Evolutionary conservation across 2,329 filamentous ascomycete species (phyloP).

Genomic region (Sclerotinia subarctica): DNA sequence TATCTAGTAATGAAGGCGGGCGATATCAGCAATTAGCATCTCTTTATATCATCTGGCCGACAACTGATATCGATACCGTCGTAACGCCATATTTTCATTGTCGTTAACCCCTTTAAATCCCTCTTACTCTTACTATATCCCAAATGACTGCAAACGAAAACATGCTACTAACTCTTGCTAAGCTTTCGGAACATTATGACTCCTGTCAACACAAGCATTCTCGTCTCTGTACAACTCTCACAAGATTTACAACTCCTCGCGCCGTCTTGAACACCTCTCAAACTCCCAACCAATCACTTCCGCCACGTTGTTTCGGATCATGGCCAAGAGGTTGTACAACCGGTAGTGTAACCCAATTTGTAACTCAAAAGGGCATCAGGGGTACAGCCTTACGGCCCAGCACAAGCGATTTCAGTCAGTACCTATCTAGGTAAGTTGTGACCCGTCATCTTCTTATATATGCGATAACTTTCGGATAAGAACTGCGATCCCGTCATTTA

Average conservation of each 20-base stretch:
- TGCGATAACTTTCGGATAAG: background rate
- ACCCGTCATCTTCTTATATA: too few species aligned
- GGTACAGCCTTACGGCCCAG: constrained; percentile 4
- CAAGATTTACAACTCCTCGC: background rate
- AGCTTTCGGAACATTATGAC: background rate
- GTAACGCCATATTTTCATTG: background rate
- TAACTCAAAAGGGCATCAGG: background rate
- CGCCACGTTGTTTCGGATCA: constrained; percentile 9
- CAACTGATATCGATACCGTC: background rate
- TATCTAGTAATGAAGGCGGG: background rate
- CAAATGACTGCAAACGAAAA: background rate
- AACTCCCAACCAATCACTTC: background rate
- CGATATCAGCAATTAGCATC: background rate
- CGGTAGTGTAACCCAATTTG: background rate
- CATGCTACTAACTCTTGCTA: background rate
- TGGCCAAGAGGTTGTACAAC: background rate
- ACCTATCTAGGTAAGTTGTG: background rate
- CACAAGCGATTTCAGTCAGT: background rate
- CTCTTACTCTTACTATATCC: background rate
- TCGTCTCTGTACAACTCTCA: background rate
- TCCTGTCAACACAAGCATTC: background rate
- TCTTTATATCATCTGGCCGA: background rate
- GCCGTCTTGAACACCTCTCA: background rate
- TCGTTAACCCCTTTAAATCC: background rate
- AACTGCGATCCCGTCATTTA: background rate